phyloP scores from a whole-genome alignment of 768 basidiomycete species.

The Leucocoprinus sp. region DNA sequence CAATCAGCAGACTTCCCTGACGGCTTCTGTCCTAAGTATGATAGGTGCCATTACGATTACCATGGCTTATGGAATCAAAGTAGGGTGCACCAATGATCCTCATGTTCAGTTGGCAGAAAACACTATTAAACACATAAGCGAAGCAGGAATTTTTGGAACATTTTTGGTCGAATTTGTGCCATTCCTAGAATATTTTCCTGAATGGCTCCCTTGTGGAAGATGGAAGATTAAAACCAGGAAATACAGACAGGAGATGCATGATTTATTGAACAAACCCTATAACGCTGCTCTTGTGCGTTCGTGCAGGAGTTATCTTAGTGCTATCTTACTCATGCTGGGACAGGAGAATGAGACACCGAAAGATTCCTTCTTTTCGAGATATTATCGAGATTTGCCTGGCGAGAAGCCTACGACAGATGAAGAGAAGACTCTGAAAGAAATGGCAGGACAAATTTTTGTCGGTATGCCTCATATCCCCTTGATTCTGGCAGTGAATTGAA shows the following conservation, averaged over 20 bases:
- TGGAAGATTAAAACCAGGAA: constrained; percentile 29
- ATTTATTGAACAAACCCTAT: constrained; percentile 19
- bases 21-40: constrained; percentile 4
- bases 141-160: constrained; percentile 2
- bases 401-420: constrained; percentile 5
- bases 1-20: neutral
- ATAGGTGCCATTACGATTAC: constrained; percentile 7
- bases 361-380: constrained; percentile 13
- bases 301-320: constrained; percentile 5
- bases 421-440: constrained; percentile 13
- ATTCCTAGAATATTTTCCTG: constrained; percentile 33
- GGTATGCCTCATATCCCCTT: constrained; percentile 10
- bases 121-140: neutral
- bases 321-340: neutral
- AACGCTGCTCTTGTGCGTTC: constrained; percentile 14
- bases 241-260: constrained; percentile 11
- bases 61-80: constrained; percentile 9
- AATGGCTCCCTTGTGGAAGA: constrained; percentile 38
- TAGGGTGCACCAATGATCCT: constrained; percentile 1
- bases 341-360: constrained; percentile 13
- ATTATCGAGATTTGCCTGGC: constrained; percentile 10
- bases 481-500: too few species aligned
- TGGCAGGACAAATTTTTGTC: constrained; percentile 15
- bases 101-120: constrained; percentile 5
- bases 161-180: constrained; percentile 15